These are phyloP conservation scores for Penicillium parvum DNA, from an alignment of 495 filamentous ascomycete genomes.

Conservation along the genomic window DNA sequence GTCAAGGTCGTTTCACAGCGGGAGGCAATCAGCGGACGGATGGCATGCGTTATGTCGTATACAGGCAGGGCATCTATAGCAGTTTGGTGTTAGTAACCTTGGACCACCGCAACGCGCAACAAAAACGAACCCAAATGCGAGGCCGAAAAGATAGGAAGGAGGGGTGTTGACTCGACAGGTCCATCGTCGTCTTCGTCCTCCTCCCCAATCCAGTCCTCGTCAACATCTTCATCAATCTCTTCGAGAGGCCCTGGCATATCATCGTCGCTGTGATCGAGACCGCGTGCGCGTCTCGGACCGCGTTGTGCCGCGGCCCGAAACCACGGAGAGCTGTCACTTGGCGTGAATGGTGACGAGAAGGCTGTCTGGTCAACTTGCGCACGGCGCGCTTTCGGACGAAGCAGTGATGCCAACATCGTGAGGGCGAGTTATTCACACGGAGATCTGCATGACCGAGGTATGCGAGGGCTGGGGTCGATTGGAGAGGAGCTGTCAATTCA, in stretches of 20 bases:
- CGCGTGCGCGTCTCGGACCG: conserved; percentile 5
- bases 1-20: conserved; percentile 85
- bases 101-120: not conserved
- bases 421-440: not conserved
- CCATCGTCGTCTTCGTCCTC: conserved; percentile 53
- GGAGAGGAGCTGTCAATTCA: not conserved
- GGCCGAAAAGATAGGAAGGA: conserved; percentile 81
- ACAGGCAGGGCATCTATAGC: conserved; percentile 67
- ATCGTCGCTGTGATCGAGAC: conserved; percentile 10
- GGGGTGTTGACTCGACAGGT: conserved; percentile 50
- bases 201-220: conserved; percentile 42
- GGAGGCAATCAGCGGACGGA: conserved; percentile 73
- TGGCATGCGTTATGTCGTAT: conserved; percentile 84
- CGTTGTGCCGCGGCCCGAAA: conserved; percentile 18
- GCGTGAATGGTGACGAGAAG: conserved; percentile 44
- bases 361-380: conserved; percentile 40
- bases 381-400: conserved; percentile 41
- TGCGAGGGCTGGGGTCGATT: not conserved
- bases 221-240: conserved; percentile 31
- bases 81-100: conserved; percentile 12
- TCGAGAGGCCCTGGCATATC: conserved; percentile 33
- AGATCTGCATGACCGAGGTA: conserved; percentile 12
- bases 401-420: conserved; percentile 45
- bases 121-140: conserved; percentile 62
- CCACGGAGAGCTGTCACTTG: conserved; percentile 30